Evolutionary conservation across 2,329 filamentous ascomycete species (phyloP).

Genomic region (Diplodia sapinea): DNA sequence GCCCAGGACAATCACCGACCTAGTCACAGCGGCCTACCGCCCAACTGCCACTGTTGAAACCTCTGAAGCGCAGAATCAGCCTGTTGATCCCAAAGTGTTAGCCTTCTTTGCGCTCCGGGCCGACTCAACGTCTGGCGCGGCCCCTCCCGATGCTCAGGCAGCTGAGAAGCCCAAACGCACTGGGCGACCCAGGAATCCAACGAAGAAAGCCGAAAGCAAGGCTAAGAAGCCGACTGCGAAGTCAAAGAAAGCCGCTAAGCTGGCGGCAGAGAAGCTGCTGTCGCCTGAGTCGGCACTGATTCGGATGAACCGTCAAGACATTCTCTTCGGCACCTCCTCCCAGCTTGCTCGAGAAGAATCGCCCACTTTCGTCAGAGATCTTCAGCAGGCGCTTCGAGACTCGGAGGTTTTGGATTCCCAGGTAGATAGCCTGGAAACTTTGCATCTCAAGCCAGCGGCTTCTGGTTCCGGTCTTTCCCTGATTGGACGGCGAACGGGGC

Average conservation of each 20-base stretch:
- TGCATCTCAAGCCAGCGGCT: conserved; percentile 3
- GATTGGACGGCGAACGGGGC: conserved; percentile 33
- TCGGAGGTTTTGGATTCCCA: conserved; percentile 37
- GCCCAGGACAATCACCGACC: conserved; percentile 47
- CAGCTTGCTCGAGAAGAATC: conserved; percentile 49
- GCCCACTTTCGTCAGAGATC: conserved; percentile 43
- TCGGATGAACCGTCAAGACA: conserved; percentile 42
- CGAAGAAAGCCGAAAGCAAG: conserved; percentile 34
- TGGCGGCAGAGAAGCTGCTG: conserved; percentile 44
- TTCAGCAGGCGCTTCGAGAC: conserved; percentile 44
- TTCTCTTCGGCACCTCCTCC: conserved; percentile 51
- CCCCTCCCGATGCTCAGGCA: conserved; percentile 32
- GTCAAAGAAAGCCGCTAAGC: conserved; percentile 39
- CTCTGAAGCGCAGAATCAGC: conserved; percentile 32
- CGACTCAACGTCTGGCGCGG: conserved; percentile 1
- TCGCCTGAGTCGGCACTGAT: conserved; percentile 43
- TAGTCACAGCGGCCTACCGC: conserved; percentile 45
- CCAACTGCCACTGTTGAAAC: conserved; percentile 36
- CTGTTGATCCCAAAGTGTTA: conserved; percentile 31
- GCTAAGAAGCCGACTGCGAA: conserved; percentile 37
- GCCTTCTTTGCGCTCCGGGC: conserved; percentile 39
- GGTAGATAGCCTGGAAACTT: not conserved
- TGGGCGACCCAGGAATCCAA: conserved; percentile 15
- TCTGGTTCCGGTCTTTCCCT: not conserved
- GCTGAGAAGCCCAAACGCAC: conserved; percentile 33